Base-by-base conservation (phyloP, 1,284 basidiomycete species). In the Peniophora sp. region DNA sequence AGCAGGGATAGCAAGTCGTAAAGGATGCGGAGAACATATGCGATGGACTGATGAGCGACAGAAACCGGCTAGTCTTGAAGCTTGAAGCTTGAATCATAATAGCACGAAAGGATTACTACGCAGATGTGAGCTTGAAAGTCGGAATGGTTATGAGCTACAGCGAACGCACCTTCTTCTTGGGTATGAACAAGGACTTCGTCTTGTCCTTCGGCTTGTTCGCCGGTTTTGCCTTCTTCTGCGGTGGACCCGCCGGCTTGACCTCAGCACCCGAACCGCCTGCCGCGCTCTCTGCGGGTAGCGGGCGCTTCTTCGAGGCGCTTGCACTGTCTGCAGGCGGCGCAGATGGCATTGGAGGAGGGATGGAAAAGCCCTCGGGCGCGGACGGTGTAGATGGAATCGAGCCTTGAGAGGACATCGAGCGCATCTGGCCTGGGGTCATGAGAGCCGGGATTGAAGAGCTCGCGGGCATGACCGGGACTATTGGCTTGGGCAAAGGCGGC, bases 131-230 rank as follows among this genome's bases (percentile, higher is more conserved):
- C n/a, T n/a, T n/a, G n/a, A n/a, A n/a, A n/a, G n/a, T n/a, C n/a
- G n/a, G n/a, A n/a, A n/a, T n/a, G n/a, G n/a, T n/a, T n/a, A n/a
- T n/a, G 27, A 6, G 27, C 27, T 32, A 32, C 6, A 12, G 27
- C 12, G 12, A n/a, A 19, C 51, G 43, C 25, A 61, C 58, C 51
- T 62, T 63, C 19, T 41, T 41, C 50, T 63, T 66, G 1, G 65
- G 65, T 27, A 67, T 66, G 49, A 67, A 67, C 20, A 67, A 63
- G 1, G 64, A 56, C 0, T 53, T 58, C 45, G 56, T 59, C 45
- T 66, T 67, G 11, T 59, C 60, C 19, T 63, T 62, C 48, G 64
- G 65, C 12, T 51, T 57, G 14, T 47, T 49, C 5, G 51, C 57
- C 47, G 22, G 59, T 55, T 48, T 50, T 47, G 54, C 60, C 48